Evolutionary conservation across 768 basidiomycete species (phyloP), one percentile per base, ranked within the genome.

Genomic region (Boletus tylopilopsis): DNA sequence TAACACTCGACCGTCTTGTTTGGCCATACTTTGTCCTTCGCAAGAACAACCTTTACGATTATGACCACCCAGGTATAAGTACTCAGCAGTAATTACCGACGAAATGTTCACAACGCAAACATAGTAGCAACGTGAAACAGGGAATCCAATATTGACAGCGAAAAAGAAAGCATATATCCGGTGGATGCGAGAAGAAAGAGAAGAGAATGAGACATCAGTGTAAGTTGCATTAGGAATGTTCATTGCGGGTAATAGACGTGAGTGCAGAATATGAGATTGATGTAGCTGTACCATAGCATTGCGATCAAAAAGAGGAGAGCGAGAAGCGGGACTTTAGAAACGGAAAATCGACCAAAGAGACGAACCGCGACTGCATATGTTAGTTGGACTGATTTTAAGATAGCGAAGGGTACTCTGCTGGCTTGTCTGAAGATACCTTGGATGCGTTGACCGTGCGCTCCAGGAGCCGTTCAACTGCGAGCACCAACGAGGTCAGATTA

Each of bases 391-490:
- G 60, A 50, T 54, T 57, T 52, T 61, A 59, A 46, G 58, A 54
- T 44, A 66, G 45, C 16, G 65, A 56, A 5, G 70, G 68, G 34
- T 60, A 66, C 37, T 67, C 60, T 51, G 60, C 46, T 32, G 59
- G 63, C 53, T 63, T 67, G 48, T 70, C 64, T 30, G 24, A 63
- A 27, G 58, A 50, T 6, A 3, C 19, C 51, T 62, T 67, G 23
- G 60, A 55, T 27, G 47, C 55, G 52, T 62, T 67, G 40, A 71
- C 59, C 25, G 73, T 74, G 58, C 79, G 80, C 60, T 82, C 79
- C 47, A 87, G 68, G 24, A 88, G 71, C 22, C 85, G 81, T 63
- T 89, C 87, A 54, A 90, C 87, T 89, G 41, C 18, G 43, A n/a
- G 15, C 10, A 37, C 18, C 22, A 16, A 50, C 65, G 15, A 59